Percentiles rank a stretch among this genome's conserved stretches.
Conservation (phyloP, 345 rosid genomes). For the Orychophragmus violaceus region DNA sequence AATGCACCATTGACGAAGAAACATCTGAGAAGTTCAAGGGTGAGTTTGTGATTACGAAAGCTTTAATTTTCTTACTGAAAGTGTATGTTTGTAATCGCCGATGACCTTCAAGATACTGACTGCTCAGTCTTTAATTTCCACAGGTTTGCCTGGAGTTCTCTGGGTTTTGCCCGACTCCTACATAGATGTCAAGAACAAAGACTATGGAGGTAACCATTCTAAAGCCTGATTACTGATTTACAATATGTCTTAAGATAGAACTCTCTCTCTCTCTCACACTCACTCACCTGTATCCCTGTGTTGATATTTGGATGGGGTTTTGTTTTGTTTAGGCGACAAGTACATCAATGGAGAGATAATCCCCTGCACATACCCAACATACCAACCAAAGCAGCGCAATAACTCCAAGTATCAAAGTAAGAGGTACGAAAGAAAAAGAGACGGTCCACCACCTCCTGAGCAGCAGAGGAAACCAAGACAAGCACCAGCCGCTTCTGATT, state of each 20-base stretch:
- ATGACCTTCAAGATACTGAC: not conserved
- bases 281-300: not conserved
- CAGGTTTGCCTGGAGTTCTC: constrained; percentile 95
- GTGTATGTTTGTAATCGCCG: not conserved
- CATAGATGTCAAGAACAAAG: constrained; percentile 94
- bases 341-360: constrained; percentile 90
- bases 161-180: constrained; percentile 98
- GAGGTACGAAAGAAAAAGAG: constrained; percentile 77
- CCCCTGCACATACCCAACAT: constrained; percentile 87
- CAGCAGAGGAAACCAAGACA: constrained; percentile 56
- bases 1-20: constrained; percentile 77
- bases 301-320: not conserved
- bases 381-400: constrained; percentile 75
- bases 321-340: constrained; percentile 59
- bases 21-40: constrained; percentile 93
- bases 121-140: not conserved
- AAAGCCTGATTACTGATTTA: not conserved
- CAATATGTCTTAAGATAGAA: not conserved
- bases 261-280: not conserved
- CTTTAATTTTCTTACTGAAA: not conserved
- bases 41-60: constrained; percentile 33
- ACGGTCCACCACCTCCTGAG: constrained; percentile 80
- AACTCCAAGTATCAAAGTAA: constrained; percentile 51
- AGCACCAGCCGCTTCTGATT: constrained; percentile 43
- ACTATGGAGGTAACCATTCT: constrained; percentile 74